A percentile compares a stretch with the other conserved stretches of the same genome.
phyloP scores from a whole-genome alignment of 2,329 filamentous ascomycete genomes.

The Diplodia scrobiculata region DNA sequence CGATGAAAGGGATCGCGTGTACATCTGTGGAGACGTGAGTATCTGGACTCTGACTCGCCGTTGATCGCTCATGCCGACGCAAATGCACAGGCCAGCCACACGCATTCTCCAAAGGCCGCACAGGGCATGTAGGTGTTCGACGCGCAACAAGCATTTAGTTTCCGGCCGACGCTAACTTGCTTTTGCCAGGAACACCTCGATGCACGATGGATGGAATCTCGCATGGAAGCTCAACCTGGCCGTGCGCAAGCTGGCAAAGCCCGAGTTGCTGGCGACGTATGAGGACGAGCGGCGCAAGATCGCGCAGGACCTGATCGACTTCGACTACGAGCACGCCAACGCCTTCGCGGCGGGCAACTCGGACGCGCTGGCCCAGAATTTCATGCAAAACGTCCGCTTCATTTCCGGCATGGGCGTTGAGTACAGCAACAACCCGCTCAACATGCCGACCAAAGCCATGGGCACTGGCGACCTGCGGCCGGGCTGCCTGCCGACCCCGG shows the following conservation, averaged over 20 bases:
- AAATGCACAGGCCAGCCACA: conserved; percentile 42
- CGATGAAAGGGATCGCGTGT: conserved; percentile 48
- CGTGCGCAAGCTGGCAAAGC: conserved; percentile 44
- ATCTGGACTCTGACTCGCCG: conserved; percentile 2
- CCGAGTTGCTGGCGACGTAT: conserved; percentile 45
- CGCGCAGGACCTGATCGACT: conserved; percentile 49
- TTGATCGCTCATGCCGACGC: conserved; percentile 8
- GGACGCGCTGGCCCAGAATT: conserved; percentile 66
- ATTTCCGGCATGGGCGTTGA: conserved; percentile 72
- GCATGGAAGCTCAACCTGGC: conserved; percentile 51
- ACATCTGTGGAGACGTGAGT: conserved; percentile 54
- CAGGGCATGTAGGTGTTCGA: conserved; percentile 44
- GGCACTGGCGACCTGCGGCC: conserved; percentile 42
- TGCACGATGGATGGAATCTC: conserved; percentile 51
- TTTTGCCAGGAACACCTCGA: conserved; percentile 41
- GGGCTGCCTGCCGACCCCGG: conserved; percentile 61
- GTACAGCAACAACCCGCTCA: conserved; percentile 66
- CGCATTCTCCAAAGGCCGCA: conserved; percentile 48
- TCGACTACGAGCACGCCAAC: conserved; percentile 54
- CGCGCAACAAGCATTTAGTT: neutral
- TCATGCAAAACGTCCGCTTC: conserved; percentile 70
- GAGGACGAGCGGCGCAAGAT: conserved; percentile 49
- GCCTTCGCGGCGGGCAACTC: conserved; percentile 63
- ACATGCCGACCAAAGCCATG: conserved; percentile 57
- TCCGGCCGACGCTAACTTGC: neutral